Conservation (phyloP, 345 rosid species). For the Crucihimalaya himalaica region DNA sequence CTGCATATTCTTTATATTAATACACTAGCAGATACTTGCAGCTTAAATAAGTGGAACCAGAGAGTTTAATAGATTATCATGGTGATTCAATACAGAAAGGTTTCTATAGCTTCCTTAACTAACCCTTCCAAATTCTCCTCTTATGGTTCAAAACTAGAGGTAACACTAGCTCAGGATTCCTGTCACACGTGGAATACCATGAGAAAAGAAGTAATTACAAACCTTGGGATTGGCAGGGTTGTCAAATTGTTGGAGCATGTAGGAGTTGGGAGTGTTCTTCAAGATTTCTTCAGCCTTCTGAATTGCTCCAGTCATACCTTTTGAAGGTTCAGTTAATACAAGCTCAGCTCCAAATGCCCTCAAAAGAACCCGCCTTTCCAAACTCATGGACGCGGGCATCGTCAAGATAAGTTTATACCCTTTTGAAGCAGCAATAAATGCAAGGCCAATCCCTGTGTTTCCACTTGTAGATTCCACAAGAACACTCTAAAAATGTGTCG, state of each 20-base stretch:
- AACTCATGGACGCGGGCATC: slow-evolving; percentile 86
- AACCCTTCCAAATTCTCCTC: not conserved
- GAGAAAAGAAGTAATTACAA: slow-evolving; percentile 12
- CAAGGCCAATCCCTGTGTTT: slow-evolving; percentile 94
- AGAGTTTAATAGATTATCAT: not conserved
- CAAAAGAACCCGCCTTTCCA: slow-evolving; percentile 83
- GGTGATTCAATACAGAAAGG: not conserved
- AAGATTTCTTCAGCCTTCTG: slow-evolving; percentile 79
- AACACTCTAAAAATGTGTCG: slow-evolving; percentile 48
- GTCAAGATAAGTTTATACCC: slow-evolving; percentile 74
- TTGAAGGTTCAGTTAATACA: slow-evolving; percentile 76
- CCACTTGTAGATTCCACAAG: slow-evolving; percentile 94
- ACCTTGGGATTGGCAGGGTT: slow-evolving; percentile 94
- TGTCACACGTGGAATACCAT: not conserved
- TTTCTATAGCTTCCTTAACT: not conserved
- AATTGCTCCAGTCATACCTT: slow-evolving; percentile 75
- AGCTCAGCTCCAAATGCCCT: slow-evolving; percentile 94
- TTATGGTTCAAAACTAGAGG: not conserved
- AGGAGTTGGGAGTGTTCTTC: slow-evolving; percentile 63
- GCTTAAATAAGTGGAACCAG: not conserved
- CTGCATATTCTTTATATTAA: slow-evolving; percentile 43
- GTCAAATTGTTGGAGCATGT: slow-evolving; percentile 85
- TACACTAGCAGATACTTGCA: slow-evolving; percentile 23
- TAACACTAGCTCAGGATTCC: slow-evolving; percentile 5
- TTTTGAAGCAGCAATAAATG: slow-evolving; percentile 82